Evolutionary conservation across 140 eudicot species (phyloP).

Genomic region (Erigeron philadelphicus): DNA sequence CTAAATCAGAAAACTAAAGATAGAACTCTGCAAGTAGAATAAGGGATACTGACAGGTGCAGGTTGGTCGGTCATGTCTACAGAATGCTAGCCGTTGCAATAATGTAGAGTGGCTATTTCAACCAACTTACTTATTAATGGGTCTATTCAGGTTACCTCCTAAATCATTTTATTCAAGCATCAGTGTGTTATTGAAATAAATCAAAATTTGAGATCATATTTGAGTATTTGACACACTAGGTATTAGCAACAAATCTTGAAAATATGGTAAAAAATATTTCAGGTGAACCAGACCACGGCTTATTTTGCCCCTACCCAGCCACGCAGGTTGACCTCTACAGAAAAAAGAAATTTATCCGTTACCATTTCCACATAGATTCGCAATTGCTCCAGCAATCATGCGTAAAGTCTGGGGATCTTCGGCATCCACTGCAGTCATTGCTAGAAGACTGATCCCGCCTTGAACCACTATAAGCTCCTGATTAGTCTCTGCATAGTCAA

Average conservation of each 20-base stretch:
- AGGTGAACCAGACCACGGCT: not conserved
- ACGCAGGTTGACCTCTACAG: not conserved
- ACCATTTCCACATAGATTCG: conserved; percentile 98
- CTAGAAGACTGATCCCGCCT: conserved; percentile 88
- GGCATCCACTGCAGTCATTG: conserved; percentile 92
- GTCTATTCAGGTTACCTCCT: too few relatives aligned
- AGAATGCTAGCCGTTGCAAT: too few relatives aligned
- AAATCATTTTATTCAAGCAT: too few relatives aligned
- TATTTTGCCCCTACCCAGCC: not conserved
- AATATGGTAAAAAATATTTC: not conserved
- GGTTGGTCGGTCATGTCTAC: too few relatives aligned
- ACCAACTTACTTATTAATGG: too few relatives aligned
- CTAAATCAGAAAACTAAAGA: not conserved
- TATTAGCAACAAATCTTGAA: not conserved
- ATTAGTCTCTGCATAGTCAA: conserved; percentile 63
- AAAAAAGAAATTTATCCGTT: not conserved
- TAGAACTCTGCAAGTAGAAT: not conserved
- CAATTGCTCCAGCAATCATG: conserved; percentile 99
- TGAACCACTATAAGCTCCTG: conserved; percentile 95
- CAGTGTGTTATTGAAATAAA: too few relatives aligned
- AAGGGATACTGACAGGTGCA: not conserved
- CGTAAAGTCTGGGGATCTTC: conserved; percentile 97
- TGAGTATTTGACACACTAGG: not conserved
- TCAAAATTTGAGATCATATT: not conserved
- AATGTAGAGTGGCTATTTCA: too few relatives aligned